Conservation (phyloP, 2,329 filamentous ascomycete species). For the Pseudomassariella vexata region DNA sequence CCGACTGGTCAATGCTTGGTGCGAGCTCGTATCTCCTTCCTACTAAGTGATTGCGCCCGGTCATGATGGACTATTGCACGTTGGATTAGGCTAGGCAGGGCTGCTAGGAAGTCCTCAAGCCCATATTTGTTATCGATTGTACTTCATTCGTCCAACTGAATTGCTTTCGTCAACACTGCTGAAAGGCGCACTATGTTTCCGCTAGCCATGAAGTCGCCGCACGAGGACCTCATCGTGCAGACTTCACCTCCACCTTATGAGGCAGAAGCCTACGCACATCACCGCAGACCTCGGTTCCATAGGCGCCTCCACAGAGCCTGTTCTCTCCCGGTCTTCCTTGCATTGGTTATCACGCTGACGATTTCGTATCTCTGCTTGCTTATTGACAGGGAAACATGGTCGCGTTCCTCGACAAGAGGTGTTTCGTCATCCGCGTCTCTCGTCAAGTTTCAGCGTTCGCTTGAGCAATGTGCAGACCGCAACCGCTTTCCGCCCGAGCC, state of each 20-base stretch:
- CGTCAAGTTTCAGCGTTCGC: constrained; percentile 1
- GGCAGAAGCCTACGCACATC: constrained; percentile 4
- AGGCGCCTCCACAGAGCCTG: constrained; percentile 2
- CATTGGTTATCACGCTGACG: neutral
- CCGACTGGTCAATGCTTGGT: too few relatives aligned
- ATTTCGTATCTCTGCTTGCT: constrained; percentile 3
- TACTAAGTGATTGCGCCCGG: too few relatives aligned
- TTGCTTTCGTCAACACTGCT: too few relatives aligned
- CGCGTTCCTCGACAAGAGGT: neutral
- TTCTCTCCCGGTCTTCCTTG: constrained; percentile 1
- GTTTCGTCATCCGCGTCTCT: neutral
- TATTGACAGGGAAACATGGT: neutral
- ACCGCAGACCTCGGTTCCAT: neutral
- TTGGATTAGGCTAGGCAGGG: too few relatives aligned
- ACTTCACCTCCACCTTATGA: constrained; percentile 6
- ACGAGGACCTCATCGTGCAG: neutral
- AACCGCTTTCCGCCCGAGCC: constrained; percentile 1
- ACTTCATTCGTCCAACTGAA: too few relatives aligned
- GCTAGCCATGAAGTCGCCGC: neutral
- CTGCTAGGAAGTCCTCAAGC: too few relatives aligned
- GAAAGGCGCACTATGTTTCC: neutral
- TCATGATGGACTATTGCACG: too few relatives aligned
- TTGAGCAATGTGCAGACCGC: constrained; percentile 4
- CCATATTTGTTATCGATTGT: too few relatives aligned
- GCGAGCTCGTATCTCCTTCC: too few relatives aligned